Percentiles rank a stretch among this genome's conserved stretches.
Evolutionary conservation across 2,329 filamentous ascomycete species (phyloP).

Genomic region (Annulohypoxylon truncatum): DNA sequence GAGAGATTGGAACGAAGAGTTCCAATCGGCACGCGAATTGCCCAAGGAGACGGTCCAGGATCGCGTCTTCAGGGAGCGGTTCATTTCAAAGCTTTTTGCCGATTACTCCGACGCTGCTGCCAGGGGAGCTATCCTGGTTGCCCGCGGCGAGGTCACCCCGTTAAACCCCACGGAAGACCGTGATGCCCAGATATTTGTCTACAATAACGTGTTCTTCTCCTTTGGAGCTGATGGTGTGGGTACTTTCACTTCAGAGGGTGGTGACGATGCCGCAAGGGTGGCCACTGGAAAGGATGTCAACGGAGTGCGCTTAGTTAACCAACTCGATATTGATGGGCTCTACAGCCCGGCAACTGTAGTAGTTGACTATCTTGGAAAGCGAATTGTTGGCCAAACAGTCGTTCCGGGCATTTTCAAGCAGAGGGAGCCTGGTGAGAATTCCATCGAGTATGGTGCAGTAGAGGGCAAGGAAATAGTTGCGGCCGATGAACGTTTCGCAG

Average conservation of each 20-base stretch:
- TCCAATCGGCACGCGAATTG: conserved; percentile 94
- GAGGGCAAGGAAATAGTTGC: conserved; percentile 97
- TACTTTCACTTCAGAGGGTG: conserved; percentile 95
- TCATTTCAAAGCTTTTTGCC: conserved; percentile 95
- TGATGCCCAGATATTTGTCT: conserved; percentile 98
- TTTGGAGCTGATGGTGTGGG: conserved; percentile 97
- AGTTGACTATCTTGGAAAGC: conserved; percentile 96
- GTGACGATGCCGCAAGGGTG: conserved; percentile 94
- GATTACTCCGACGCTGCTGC: conserved; percentile 98
- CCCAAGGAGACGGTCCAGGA: conserved; percentile 95
- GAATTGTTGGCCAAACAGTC: conserved; percentile 96
- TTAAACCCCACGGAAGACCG: conserved; percentile 92
- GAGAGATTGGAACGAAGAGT: conserved; percentile 98
- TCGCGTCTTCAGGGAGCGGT: conserved; percentile 91
- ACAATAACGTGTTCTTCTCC: conserved; percentile 99
- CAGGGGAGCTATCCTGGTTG: conserved; percentile 90
- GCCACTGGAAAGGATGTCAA: conserved; percentile 97
- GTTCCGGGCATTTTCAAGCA: conserved; percentile 99
- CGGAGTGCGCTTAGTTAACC: conserved; percentile 94
- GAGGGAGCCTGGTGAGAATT: conserved; percentile 95
- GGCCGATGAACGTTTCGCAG: conserved; percentile 85
- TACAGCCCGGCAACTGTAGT: conserved; percentile 97
- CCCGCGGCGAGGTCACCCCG: conserved; percentile 89
- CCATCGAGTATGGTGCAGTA: conserved; percentile 98
- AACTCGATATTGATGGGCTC: conserved; percentile 92